Conservation (phyloP, 768 basidiomycete genomes). For the Amyloporia xantha region DNA sequence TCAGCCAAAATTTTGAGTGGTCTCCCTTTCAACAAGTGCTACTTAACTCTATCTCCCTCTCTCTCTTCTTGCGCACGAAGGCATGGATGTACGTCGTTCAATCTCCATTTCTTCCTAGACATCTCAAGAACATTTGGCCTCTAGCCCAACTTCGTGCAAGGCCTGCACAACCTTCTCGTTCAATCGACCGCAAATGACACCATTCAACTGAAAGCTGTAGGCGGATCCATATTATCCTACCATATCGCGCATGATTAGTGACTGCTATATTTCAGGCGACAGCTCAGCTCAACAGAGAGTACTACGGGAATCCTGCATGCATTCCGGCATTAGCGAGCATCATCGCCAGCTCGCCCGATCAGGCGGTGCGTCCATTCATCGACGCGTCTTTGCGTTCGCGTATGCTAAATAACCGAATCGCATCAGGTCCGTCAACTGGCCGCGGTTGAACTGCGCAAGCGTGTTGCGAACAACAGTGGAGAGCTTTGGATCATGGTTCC, state of each 20-base stretch:
- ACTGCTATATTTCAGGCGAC: constrained; percentile 58
- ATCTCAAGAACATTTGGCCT: constrained; percentile 5
- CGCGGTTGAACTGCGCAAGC: constrained; percentile 94
- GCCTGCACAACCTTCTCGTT: constrained; percentile 77
- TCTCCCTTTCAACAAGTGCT: constrained; percentile 1
- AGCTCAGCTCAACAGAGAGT: constrained; percentile 82
- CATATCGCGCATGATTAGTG: background rate
- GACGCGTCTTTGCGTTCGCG: background rate
- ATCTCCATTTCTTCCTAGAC: background rate
- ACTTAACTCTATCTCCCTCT: constrained; percentile 5
- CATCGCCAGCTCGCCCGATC: constrained; percentile 77
- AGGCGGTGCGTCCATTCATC: constrained; percentile 51
- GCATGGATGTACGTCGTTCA: constrained; percentile 13
- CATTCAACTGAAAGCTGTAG: constrained; percentile 78
- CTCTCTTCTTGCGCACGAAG: constrained; percentile 3
- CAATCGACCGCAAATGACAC: constrained; percentile 90
- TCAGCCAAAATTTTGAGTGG: constrained; percentile 23
- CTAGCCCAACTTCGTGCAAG: constrained; percentile 70
- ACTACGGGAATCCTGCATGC: constrained; percentile 86
- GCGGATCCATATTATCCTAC: constrained; percentile 24
- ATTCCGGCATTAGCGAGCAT: constrained; percentile 89
- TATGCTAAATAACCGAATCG: too few species aligned
- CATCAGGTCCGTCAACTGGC: constrained; percentile 90
- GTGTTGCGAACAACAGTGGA: constrained; percentile 72
- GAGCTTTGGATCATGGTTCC: constrained; percentile 74